These are phyloP conservation scores for Penicillium sp. DNA, from an alignment of 2,329 filamentous ascomycete genomes.

Conservation along the genomic window DNA sequence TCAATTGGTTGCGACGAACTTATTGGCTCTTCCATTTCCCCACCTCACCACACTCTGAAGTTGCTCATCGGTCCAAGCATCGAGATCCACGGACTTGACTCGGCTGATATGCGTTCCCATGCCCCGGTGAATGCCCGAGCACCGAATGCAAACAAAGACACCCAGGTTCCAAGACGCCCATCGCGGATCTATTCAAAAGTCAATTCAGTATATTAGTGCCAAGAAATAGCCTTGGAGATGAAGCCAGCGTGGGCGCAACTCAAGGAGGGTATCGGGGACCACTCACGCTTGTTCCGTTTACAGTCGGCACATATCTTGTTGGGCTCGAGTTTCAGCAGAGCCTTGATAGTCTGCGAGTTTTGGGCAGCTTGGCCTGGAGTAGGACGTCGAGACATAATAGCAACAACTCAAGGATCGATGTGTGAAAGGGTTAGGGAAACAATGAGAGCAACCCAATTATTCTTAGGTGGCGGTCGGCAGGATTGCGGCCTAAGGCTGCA, in stretches of 20 bases:
- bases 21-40: conserved; percentile 94
- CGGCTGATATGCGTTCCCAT: conserved; percentile 98
- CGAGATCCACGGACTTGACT: conserved; percentile 95
- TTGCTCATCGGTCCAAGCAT: conserved; percentile 98
- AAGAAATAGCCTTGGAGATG: background rate
- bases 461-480: conserved; percentile 26
- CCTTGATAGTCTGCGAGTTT: conserved; percentile 90
- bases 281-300: conserved; percentile 92
- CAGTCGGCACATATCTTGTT: conserved; percentile 98
- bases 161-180: conserved; percentile 99
- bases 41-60: conserved; percentile 85
- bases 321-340: conserved; percentile 79
- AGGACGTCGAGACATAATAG: conserved; percentile 43
- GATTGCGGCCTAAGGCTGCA: conserved; percentile 22
- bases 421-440: conserved; percentile 14
- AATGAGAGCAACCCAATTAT: conserved; percentile 18
- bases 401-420: conserved; percentile 8
- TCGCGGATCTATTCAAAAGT: conserved; percentile 62
- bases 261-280: conserved; percentile 16
- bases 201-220: conserved; percentile 14
- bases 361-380: conserved; percentile 80
- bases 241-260: conserved; percentile 10
- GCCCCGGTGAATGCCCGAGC: conserved; percentile 93
- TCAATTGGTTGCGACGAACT: conserved; percentile 44
- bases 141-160: conserved; percentile 94